phyloP scores from a whole-genome alignment of 345 rosid species.

The Brassica juncea region DNA sequence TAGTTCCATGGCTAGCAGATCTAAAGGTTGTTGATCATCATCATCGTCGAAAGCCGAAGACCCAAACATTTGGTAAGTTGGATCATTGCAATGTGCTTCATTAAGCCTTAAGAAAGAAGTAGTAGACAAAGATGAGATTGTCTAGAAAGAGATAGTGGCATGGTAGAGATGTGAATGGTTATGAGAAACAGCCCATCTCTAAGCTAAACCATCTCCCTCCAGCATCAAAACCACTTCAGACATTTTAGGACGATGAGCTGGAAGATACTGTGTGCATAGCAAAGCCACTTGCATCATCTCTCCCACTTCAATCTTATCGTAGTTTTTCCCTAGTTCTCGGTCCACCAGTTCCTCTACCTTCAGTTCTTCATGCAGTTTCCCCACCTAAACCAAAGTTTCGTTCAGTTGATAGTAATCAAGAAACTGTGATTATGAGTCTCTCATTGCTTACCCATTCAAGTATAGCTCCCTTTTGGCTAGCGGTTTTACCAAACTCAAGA shows the following conservation, averaged over 20 bases:
- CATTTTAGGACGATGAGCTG: conserved; percentile 90
- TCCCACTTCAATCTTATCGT: conserved; percentile 72
- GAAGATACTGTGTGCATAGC: conserved; percentile 83
- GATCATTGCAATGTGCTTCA: conserved; percentile 48
- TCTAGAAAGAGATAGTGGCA: conserved; percentile 42
- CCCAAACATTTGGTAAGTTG: conserved; percentile 70
- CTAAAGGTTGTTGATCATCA: conserved; percentile 75
- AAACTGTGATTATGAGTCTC: conserved; percentile 25
- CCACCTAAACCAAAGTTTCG: conserved; percentile 48
- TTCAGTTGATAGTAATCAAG: not conserved
- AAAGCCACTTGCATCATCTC: conserved; percentile 92
- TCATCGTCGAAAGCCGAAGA: conserved; percentile 72
- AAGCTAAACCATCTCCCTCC: conserved; percentile 91
- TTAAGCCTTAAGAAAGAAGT: conserved; percentile 24
- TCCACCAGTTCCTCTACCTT: conserved; percentile 76
- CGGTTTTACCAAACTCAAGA: conserved; percentile 80
- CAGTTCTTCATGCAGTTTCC: conserved; percentile 74
- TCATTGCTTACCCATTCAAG: conserved; percentile 78
- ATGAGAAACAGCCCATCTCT: conserved; percentile 92
- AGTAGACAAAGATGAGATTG: conserved; percentile 33
- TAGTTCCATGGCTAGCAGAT: conserved; percentile 85
- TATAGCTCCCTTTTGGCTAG: conserved; percentile 85
- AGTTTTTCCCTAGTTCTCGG: conserved; percentile 67
- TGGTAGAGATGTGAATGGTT: conserved; percentile 48
- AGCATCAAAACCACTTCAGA: conserved; percentile 90